Percentiles rank a stretch among this genome's conserved stretches.
phyloP scores from a whole-genome alignment of 345 rosid species.

The Eucalyptus globulus region DNA sequence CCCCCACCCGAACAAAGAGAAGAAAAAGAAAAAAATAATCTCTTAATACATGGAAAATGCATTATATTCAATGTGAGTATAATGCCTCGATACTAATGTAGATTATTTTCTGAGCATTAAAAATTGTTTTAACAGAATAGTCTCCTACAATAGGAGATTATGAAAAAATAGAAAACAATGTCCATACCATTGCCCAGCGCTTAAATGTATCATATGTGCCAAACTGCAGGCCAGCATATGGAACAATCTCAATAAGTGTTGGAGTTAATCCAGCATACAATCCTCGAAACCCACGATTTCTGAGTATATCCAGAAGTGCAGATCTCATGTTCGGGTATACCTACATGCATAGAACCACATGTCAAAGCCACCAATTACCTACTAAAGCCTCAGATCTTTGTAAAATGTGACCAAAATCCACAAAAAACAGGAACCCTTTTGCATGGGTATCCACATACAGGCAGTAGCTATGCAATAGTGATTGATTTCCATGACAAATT shows the following conservation, averaged over 20 bases:
- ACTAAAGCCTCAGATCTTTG: background rate
- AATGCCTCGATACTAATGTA: background rate
- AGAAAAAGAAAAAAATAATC: background rate
- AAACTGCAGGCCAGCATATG: constrained; percentile 96
- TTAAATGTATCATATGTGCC: constrained; percentile 92
- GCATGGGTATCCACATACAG: background rate
- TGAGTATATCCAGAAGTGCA: constrained; percentile 61
- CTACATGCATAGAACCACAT: constrained; percentile 12
- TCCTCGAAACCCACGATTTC: constrained; percentile 73
- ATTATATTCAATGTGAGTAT: background rate
- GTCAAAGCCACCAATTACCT: background rate
- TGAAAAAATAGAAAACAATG: background rate
- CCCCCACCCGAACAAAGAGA: background rate
- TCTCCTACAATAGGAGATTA: background rate
- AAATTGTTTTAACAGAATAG: background rate
- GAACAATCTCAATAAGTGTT: constrained; percentile 86
- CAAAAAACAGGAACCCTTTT: background rate
- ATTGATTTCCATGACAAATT: background rate
- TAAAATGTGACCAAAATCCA: background rate
- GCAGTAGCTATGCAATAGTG: background rate
- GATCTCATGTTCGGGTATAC: constrained; percentile 97
- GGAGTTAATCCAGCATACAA: constrained; percentile 90
- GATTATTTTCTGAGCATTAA: background rate
- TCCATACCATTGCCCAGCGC: constrained; percentile 76
- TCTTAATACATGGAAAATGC: background rate